phyloP scores from a whole-genome alignment of 257 asterid genomes.

The Ehretia macrophylla region DNA sequence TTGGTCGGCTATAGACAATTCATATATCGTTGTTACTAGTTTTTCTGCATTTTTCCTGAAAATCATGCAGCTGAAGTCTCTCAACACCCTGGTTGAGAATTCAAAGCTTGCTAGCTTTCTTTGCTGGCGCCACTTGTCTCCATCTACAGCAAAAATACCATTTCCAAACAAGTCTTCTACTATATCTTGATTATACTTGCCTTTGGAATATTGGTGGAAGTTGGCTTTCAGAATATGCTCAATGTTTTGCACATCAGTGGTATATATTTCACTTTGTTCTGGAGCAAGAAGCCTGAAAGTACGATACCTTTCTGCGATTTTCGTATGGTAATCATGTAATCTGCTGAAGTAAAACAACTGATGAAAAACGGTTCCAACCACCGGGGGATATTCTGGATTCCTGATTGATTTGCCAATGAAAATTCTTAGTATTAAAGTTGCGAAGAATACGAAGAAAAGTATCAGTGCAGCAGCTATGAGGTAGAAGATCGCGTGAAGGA shows the following conservation, averaged over 20 bases:
- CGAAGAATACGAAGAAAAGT: neutral
- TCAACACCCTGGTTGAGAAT: slow-evolving; percentile 62
- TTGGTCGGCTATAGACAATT: slow-evolving; percentile 25
- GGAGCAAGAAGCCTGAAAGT: slow-evolving; percentile 48
- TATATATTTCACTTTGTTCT: slow-evolving; percentile 53
- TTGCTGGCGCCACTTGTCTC: slow-evolving; percentile 74
- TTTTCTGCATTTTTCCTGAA: slow-evolving; percentile 52
- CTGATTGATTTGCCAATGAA: slow-evolving; percentile 45
- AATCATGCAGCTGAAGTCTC: slow-evolving; percentile 62
- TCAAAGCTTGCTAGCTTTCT: slow-evolving; percentile 68
- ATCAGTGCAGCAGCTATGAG: neutral
- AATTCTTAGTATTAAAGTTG: slow-evolving; percentile 26
- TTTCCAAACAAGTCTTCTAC: slow-evolving; percentile 50
- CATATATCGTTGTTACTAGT: slow-evolving; percentile 31
- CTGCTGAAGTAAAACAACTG: slow-evolving; percentile 52
- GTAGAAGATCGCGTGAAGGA: slow-evolving; percentile 16
- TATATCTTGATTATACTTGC: slow-evolving; percentile 40
- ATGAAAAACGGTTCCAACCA: slow-evolving; percentile 58
- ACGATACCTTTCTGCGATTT: slow-evolving; percentile 28
- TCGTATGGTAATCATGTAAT: slow-evolving; percentile 46
- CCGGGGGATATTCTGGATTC: slow-evolving; percentile 47
- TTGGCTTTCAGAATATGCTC: slow-evolving; percentile 59
- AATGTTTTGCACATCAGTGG: slow-evolving; percentile 46
- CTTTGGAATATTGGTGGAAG: slow-evolving; percentile 47
- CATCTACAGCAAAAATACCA: slow-evolving; percentile 68